These are phyloP conservation scores for Xylariaceae sp. DNA, from an alignment of 2,329 filamentous ascomycete genomes.

Conservation along the genomic window DNA sequence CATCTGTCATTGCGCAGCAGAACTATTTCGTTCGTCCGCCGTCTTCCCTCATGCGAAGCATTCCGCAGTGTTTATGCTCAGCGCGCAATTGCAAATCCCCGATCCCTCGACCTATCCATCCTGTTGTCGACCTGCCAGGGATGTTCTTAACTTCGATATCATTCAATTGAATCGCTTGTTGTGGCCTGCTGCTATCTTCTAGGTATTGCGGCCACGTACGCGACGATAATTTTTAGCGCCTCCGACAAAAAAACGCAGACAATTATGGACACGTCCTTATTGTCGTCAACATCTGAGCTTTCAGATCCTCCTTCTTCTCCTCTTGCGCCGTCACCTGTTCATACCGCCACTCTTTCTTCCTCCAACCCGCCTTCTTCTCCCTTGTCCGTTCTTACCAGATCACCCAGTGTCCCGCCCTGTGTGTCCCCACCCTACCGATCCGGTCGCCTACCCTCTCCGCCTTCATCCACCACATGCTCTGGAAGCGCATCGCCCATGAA, in stretches of 20 bases:
- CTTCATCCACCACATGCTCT: slow-evolving; percentile 41
- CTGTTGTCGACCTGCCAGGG: neutral
- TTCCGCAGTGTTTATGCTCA: neutral
- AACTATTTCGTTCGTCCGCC: too few species aligned
- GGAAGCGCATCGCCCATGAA: slow-evolving; percentile 50
- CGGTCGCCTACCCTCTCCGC: slow-evolving; percentile 50
- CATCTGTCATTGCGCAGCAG: neutral
- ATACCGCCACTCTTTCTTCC: neutral
- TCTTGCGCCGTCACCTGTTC: slow-evolving; percentile 48
- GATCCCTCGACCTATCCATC: neutral
- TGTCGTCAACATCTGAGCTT: slow-evolving; percentile 28
- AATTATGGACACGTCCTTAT: slow-evolving; percentile 27
- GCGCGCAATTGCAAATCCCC: neutral
- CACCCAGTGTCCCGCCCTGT: slow-evolving; percentile 46
- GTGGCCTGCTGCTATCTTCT: neutral
- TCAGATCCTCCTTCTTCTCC: slow-evolving; percentile 44
- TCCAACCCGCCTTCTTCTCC: slow-evolving; percentile 45
- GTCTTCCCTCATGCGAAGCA: neutral
- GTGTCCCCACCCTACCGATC: slow-evolving; percentile 33
- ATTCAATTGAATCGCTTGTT: neutral
- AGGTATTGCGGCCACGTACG: neutral
- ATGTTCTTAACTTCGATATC: neutral
- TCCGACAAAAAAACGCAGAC: neutral
- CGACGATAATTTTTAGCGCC: neutral
- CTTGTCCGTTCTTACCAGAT: slow-evolving; percentile 49